These are phyloP conservation scores for Dimocarpus longan DNA, from an alignment of 345 rosid genomes.

Conservation along the genomic window DNA sequence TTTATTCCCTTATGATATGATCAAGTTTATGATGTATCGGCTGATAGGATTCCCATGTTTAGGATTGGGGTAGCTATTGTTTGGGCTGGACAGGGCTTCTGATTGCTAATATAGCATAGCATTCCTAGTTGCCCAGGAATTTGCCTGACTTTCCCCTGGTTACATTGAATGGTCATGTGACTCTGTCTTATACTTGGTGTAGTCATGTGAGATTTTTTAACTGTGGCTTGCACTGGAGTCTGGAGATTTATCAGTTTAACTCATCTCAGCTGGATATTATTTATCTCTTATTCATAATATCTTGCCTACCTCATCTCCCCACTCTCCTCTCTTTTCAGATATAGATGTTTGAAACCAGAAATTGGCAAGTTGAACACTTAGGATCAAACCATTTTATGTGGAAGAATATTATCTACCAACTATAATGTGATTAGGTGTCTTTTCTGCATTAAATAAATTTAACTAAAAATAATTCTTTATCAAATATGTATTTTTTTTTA, in stretches of 20 bases:
- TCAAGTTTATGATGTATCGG: not conserved
- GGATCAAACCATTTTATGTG: not conserved
- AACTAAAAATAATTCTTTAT: not conserved
- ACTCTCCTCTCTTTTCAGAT: no score
- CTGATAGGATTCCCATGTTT: no score
- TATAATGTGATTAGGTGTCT: not conserved
- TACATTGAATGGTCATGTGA: not conserved
- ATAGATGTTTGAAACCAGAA: not conserved
- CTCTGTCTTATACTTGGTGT: no score
- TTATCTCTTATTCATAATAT: no score
- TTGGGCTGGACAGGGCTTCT: no score
- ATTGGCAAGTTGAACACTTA: not conserved
- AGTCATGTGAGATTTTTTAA: no score
- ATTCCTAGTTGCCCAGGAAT: not conserved
- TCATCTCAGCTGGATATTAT: no score
- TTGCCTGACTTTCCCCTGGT: not conserved
- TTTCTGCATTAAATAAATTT: not conserved
- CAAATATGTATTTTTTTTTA: not conserved
- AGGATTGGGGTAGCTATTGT: no score
- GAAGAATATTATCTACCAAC: not conserved
- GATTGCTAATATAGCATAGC: no score
- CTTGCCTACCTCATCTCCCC: no score
- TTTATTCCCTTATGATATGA: not conserved
- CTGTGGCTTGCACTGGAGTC: not conserved
- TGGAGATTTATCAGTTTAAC: not conserved